Conservation (phyloP, 2,329 filamentous ascomycete species). For the Biscogniauxia marginata region DNA sequence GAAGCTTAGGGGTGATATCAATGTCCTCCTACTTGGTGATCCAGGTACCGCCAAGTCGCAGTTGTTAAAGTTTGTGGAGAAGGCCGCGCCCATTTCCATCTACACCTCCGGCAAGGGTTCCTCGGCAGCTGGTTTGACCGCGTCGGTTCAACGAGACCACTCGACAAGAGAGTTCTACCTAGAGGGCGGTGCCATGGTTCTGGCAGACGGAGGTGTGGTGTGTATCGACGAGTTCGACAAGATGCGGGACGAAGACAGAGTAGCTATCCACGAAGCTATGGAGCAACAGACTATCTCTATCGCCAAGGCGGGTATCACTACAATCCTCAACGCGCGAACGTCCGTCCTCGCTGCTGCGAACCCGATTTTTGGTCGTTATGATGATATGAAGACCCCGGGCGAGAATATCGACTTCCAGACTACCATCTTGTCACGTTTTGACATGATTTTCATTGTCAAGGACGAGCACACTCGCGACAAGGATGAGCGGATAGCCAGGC, state of each 20-base stretch:
- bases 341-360: conserved; percentile 95
- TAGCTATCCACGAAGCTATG: conserved; percentile 99
- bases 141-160: conserved; percentile 91
- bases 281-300: conserved; percentile 99
- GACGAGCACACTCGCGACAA: conserved; percentile 89
- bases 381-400: conserved; percentile 94
- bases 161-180: conserved; percentile 95
- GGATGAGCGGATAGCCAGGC: conserved; percentile 90
- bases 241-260: conserved; percentile 97
- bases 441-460: conserved; percentile 99
- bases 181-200: conserved; percentile 96
- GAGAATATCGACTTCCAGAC: conserved; percentile 99
- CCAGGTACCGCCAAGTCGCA: conserved; percentile 98
- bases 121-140: conserved; percentile 93
- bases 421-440: conserved; percentile 95
- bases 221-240: conserved; percentile 99
- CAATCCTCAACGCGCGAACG: conserved; percentile 92
- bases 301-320: conserved; percentile 97
- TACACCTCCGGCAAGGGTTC: conserved; percentile 99
- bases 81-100: conserved; percentile 92
- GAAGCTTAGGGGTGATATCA: conserved; percentile 96
- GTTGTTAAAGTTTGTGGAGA: conserved; percentile 94
- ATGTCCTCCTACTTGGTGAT: conserved; percentile 93
- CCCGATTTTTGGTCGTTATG: conserved; percentile 95
- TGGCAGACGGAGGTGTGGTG: conserved; percentile 93